phyloP scores from a whole-genome alignment of 139 green algal species.

The Zygnema circumcarinatum region DNA sequence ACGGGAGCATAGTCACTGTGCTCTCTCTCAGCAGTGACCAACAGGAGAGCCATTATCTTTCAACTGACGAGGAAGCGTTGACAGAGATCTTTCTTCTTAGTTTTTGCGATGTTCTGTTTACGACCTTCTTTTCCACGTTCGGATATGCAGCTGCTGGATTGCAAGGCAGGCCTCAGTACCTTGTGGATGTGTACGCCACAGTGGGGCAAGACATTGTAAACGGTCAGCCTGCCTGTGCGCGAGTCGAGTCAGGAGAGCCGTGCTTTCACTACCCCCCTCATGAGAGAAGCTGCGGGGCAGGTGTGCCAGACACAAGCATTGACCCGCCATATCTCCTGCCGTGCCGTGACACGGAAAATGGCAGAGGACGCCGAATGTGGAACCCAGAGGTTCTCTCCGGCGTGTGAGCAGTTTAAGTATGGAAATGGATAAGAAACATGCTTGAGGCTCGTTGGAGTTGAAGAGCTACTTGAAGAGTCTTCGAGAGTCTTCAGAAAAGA shows the following conservation, averaged over 20 bases:
- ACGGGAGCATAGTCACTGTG: conserved; percentile 21
- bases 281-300: not conserved
- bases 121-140: conserved; percentile 30
- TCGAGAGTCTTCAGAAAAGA: too few species aligned
- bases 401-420: too few species aligned
- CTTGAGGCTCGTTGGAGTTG: too few species aligned
- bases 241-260: not conserved
- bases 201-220: not conserved
- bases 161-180: not conserved
- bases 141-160: conserved; percentile 39
- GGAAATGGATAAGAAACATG: too few species aligned
- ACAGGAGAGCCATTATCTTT: not conserved
- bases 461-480: too few species aligned
- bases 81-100: conserved; percentile 46
- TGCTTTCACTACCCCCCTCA: conserved; percentile 25
- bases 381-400: too few species aligned
- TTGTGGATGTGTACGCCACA: not conserved
- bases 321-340: too few species aligned
- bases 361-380: too few species aligned
- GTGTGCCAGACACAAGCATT: too few species aligned
- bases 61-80: conserved; percentile 22
- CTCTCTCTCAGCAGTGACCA: conserved; percentile 3
- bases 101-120: conserved; percentile 33
- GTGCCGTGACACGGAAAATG: too few species aligned
- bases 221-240: conserved; percentile 4